Evolutionary conservation across 495 filamentous ascomycete genomes (phyloP).

Genomic region (Cercophora sp.): DNA sequence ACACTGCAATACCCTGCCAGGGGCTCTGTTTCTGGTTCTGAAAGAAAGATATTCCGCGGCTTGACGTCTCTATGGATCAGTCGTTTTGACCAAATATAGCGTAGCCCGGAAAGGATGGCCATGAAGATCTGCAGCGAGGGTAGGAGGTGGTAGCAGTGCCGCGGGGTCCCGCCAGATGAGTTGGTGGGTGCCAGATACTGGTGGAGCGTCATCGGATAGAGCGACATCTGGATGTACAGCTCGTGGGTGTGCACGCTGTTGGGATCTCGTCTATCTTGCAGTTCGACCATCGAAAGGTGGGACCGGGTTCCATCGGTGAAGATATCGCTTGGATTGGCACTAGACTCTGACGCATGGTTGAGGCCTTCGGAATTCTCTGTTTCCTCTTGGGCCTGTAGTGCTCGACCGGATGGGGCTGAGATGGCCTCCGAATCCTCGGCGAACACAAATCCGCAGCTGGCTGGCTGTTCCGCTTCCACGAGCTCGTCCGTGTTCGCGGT

Average conservation of each 20-base stretch:
- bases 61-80: slow-evolving; percentile 6
- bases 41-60: slow-evolving; percentile 7
- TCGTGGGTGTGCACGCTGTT: not conserved
- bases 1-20: not conserved
- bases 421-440: not conserved
- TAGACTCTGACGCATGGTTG: not conserved
- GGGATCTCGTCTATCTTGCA: not conserved
- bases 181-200: not conserved
- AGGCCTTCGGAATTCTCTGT: not conserved
- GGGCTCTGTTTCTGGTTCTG: not conserved
- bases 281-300: not conserved
- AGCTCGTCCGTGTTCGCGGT: no score
- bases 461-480: not conserved
- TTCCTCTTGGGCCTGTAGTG: no score
- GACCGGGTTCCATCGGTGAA: slow-evolving; percentile 9
- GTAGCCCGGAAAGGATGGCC: slow-evolving; percentile 3
- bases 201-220: slow-evolving; percentile 8
- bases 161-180: not conserved
- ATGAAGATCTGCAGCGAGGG: not conserved
- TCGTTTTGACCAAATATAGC: not conserved
- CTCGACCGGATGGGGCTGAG: no score
- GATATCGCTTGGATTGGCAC: slow-evolving; percentile 5
- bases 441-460: slow-evolving; percentile 6
- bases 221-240: slow-evolving; percentile 9
- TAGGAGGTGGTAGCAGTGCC: slow-evolving; percentile 4